These are phyloP conservation scores for Neurospora sp. DNA, from an alignment of 495 filamentous ascomycete genomes.

Conservation along the genomic window DNA sequence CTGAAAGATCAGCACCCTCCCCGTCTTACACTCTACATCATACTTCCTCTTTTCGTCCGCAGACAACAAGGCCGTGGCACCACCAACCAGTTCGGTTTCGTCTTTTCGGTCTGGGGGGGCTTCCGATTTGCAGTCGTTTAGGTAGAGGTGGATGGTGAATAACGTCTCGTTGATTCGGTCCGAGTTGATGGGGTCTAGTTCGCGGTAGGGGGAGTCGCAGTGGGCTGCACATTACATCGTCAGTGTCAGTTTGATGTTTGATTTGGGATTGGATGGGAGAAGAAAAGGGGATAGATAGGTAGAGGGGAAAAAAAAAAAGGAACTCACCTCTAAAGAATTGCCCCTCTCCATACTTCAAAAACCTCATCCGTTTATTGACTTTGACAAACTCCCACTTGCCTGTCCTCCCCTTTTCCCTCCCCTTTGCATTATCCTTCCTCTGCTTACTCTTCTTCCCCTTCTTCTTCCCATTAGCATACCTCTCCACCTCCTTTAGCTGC, in stretches of 20 bases:
- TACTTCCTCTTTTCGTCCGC: slow-evolving; percentile 34
- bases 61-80: slow-evolving; percentile 55
- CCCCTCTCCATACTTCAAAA: not conserved
- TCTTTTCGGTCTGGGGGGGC: slow-evolving; percentile 7
- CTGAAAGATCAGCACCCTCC: slow-evolving; percentile 70
- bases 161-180: slow-evolving; percentile 43
- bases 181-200: slow-evolving; percentile 20
- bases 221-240: slow-evolving; percentile 41
- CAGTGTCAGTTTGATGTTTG: not conserved
- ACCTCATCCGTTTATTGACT: slow-evolving; percentile 49
- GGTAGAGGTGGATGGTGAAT: slow-evolving; percentile 76
- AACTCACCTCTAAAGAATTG: slow-evolving; percentile 38
- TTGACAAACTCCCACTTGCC: slow-evolving; percentile 42
- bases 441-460: not conserved
- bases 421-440: not conserved
- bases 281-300: not conserved
- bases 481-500: not conserved
- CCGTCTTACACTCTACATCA: slow-evolving; percentile 60
- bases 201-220: slow-evolving; percentile 59
- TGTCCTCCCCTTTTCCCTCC: not conserved
- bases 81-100: slow-evolving; percentile 41
- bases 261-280: not conserved
- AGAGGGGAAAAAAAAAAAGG: not conserved
- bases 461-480: not conserved
- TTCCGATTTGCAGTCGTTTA: slow-evolving; percentile 47